Conservation (phyloP, 805 yeast genomes). For the Candida orba region DNA sequence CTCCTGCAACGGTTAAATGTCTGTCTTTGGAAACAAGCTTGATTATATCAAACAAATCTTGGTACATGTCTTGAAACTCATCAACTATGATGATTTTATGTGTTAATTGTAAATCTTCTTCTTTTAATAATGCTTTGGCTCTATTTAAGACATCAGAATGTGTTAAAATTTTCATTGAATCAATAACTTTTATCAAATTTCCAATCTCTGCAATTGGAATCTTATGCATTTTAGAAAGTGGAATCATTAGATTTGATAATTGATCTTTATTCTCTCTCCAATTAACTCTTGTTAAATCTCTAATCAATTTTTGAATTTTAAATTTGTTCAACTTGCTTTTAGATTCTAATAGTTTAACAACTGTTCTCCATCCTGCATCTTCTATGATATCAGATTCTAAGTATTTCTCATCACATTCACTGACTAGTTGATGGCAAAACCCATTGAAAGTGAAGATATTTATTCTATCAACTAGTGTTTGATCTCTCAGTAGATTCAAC, state of each 20-base stretch:
- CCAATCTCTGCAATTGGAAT: not conserved
- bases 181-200: conserved; percentile 7
- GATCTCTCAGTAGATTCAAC: conserved; percentile 26
- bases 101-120: conserved; percentile 17
- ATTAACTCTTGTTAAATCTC: not conserved
- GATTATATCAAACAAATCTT: conserved; percentile 40
- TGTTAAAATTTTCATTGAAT: conserved; percentile 11
- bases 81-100: conserved; percentile 50
- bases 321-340: conserved; percentile 8
- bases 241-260: not conserved
- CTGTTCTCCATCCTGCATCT: conserved; percentile 45
- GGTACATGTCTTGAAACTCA: conserved; percentile 68
- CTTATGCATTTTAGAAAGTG: not conserved
- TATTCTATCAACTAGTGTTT: conserved; percentile 27
- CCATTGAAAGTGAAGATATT: conserved; percentile 57
- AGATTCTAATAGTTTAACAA: conserved; percentile 28
- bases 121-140: conserved; percentile 28
- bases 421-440: conserved; percentile 45
- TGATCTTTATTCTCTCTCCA: not conserved
- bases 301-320: conserved; percentile 3
- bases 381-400: conserved; percentile 38
- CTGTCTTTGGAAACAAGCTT: conserved; percentile 29
- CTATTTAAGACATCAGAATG: conserved; percentile 19
- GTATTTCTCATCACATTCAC: conserved; percentile 23
- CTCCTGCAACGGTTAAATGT: conserved; percentile 66